Conservation (phyloP, 805 yeast species). For the Lipomyces japonicus region DNA sequence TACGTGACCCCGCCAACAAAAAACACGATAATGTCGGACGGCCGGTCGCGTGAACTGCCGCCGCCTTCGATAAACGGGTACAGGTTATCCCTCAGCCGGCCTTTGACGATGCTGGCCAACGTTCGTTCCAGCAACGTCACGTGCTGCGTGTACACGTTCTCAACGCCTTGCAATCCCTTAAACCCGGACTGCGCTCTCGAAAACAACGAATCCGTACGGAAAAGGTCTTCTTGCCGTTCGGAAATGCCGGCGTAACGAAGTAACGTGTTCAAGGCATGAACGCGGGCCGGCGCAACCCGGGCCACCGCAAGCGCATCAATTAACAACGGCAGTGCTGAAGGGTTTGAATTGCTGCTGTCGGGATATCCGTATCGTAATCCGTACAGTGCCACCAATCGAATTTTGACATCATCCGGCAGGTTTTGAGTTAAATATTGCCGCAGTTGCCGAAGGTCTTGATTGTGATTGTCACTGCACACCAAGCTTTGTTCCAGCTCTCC, state of each 20-base stretch:
- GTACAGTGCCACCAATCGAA: conserved; percentile 70
- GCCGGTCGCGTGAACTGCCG: conserved; percentile 36
- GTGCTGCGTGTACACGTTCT: conserved; percentile 81
- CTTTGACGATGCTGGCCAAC: conserved; percentile 43
- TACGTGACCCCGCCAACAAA: conserved; percentile 84
- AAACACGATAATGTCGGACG: conserved; percentile 41
- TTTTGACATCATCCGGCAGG: conserved; percentile 51
- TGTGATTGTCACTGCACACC: conserved; percentile 60
- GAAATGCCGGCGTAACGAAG: conserved; percentile 45
- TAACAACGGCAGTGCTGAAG: conserved; percentile 38
- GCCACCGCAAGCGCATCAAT: conserved; percentile 36
- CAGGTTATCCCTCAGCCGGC: conserved; percentile 40
- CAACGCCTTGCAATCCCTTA: conserved; percentile 45
- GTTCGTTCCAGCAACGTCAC: conserved; percentile 63
- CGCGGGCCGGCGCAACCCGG: conserved; percentile 35
- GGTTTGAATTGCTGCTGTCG: conserved; percentile 45
- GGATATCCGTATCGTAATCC: conserved; percentile 52
- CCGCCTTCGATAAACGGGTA: conserved; percentile 47
- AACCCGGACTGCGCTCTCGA: conserved; percentile 44
- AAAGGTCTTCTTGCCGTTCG: conserved; percentile 45
- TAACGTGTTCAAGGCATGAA: conserved; percentile 47
- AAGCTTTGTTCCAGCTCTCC: conserved; percentile 88
- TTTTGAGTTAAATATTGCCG: conserved; percentile 49
- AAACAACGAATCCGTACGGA: conserved; percentile 40
- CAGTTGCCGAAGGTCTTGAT: conserved; percentile 54